Evolutionary conservation across 345 rosid species (phyloP), one percentile per base, ranked within the genome.

Genomic region (Gossypium stocksii): DNA sequence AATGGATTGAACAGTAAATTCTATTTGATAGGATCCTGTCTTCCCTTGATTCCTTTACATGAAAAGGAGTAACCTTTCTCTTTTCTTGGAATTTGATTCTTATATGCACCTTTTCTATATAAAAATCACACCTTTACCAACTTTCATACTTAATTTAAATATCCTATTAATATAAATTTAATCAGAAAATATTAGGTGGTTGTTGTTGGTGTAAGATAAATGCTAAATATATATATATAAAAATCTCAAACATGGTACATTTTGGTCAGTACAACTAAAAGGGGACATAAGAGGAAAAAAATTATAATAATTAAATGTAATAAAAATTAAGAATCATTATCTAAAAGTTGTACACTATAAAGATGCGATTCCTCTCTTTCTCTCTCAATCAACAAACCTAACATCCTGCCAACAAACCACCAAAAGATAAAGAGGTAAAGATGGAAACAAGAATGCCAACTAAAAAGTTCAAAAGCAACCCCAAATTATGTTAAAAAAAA

Each of bases 351-450:
- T 7, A 53, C 22, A 7, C 4, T 48, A 48, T 34, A 34, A 13
- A 66, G 13, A 43, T 29, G 68, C 60, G 38, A 17, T 49, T 19
- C 59, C 51, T 57, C 57, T 44, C 63, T 77, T 66, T 48, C 29
- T 45, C 54, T 58, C 48, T 49, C 44, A 19, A 13, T 4, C 27
- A 19, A 59, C 23, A 14, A 57, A 0, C 62, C 23, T n/a, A 58
- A 23, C 11, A 58, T 38, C 76, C 80, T 59, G 80, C 69, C 51
- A 67, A 38, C 14, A 7, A 58, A 57, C 7, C 57, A 66, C 16
- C 16, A 66, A 20, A 49, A 7, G 1, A 20, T 51, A 60, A 74
- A 17, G 22, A 15, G 15, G 20, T 23, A n/a, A 29, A 56, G 8
- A 48, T 16, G 2, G 7, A 19, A 60, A 7, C 45, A 15, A 29